A percentile compares a stretch with the other conserved stretches of the same genome.
Evolutionary conservation across 352 stramenopile genomes (phyloP).

Genomic region (Globisporangium carolinianum): DNA sequence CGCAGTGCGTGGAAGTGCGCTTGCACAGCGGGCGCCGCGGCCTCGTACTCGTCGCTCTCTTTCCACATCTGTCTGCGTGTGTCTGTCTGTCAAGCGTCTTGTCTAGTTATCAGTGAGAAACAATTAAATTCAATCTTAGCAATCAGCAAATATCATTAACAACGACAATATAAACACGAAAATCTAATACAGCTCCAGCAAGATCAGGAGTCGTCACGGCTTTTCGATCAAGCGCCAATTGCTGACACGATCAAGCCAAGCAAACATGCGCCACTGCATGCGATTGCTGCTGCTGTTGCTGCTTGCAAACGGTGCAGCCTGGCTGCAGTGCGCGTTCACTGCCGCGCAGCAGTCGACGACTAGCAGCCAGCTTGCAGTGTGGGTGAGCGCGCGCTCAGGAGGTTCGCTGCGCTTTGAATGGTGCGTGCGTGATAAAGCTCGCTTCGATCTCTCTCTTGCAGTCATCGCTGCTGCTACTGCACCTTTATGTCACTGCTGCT

Average conservation of each 20-base stretch:
- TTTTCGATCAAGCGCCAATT: no score
- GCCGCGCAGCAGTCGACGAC: neutral
- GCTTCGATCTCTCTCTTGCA: neutral
- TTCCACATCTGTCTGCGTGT: slow-evolving; percentile 30
- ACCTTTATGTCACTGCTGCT: neutral
- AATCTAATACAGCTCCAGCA: no score
- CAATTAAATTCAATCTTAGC: no score
- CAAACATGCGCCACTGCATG: no score
- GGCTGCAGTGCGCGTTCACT: neutral
- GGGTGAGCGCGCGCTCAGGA: neutral
- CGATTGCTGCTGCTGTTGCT: neutral
- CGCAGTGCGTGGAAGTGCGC: slow-evolving; percentile 75
- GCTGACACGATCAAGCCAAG: no score
- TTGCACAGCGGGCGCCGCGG: slow-evolving; percentile 62
- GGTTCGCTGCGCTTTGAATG: neutral
- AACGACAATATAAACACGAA: no score
- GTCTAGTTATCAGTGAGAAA: no score
- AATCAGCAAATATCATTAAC: no score
- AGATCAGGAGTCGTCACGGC: no score
- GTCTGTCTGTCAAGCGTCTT: no score
- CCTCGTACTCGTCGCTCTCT: slow-evolving; percentile 68
- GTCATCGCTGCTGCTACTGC: neutral
- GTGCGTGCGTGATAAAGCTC: neutral
- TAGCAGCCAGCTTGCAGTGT: neutral
- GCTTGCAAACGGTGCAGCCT: neutral